Evolutionary conservation across 2,329 filamentous ascomycete species (phyloP), one percentile per base, ranked within the genome.

Genomic region (Ophiostoma sp.): DNA sequence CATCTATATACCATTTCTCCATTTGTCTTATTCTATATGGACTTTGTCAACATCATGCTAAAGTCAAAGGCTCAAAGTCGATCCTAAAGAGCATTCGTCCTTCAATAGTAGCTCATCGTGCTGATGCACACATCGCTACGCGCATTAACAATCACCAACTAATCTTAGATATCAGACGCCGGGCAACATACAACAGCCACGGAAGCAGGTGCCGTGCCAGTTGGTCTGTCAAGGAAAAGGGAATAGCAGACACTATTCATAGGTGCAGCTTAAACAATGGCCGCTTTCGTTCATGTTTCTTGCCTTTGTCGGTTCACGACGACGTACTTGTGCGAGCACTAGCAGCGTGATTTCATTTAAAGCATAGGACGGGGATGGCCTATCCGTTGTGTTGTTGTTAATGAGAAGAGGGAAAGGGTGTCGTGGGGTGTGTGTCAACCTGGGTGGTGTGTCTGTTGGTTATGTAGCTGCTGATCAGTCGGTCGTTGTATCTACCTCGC

Each of bases 121-220:
- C 27, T 27, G 27, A 27, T 27, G 27, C 27, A 27, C 27, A 27
- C 27, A 27, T 27, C 27, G 27, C 27, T 27, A 27, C 27, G 27
- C 2, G 27, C 1, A 27, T 27, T 27, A 27, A 27, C 27, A 27
- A 7, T 18, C 27, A 47, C 16, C 49, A 55, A 4, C 5, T 9
- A 36, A 55, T 27, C 49, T 55, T 27, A 11, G 27, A 27, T 27
- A 27, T 27, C 8, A 4, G 49, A 55, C 49, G n/a, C 18, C 7
- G 49, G 49, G 49, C 49, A 55, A 55, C n/a, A 55, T 55, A 18
- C 49, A 55, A 27, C n/a, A 55, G n/a, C n/a, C 49, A 55, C 49
- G 49, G n/a, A 27, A 55, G 49, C 18, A 55, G 7, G 11, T 27
- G 11, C 49, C 49, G 49, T 27, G n/a, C 8, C 18, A 9, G 49